phyloP scores from a whole-genome alignment of 202 grass and related monocot species.

The Zizania palustris region DNA sequence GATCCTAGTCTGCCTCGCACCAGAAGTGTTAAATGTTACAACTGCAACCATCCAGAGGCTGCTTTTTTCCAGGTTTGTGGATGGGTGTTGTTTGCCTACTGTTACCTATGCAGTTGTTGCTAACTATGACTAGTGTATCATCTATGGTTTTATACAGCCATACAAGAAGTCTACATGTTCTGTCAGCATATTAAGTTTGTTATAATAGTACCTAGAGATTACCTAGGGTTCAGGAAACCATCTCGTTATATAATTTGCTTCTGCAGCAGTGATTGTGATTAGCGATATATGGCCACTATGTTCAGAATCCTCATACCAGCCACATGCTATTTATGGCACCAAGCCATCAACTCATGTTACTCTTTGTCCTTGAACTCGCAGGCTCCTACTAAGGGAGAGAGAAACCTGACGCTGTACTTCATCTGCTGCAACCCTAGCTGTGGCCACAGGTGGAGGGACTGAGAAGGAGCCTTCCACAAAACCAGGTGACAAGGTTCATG shows the following conservation, averaged over 20 bases:
- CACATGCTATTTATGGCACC: neutral
- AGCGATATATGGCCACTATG: neutral
- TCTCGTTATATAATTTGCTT: neutral
- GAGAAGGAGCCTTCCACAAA: conserved; percentile 15
- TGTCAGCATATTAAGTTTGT: neutral
- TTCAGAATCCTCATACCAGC: neutral
- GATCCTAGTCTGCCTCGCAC: conserved; percentile 78
- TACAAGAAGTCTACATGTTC: neutral
- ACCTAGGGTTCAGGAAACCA: neutral
- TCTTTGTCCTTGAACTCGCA: conserved; percentile 29
- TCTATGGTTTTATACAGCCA: neutral
- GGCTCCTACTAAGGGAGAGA: conserved; percentile 60
- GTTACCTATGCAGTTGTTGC: neutral
- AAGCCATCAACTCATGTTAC: neutral
- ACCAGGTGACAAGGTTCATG: neutral
- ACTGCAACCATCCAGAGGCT: conserved; percentile 72
- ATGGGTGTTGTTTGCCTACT: neutral
- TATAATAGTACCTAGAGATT: neutral
- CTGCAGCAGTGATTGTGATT: neutral
- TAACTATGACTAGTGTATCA: neutral
- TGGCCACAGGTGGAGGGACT: conserved; percentile 90
- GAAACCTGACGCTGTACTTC: conserved; percentile 75
- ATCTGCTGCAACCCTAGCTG: conserved; percentile 91
- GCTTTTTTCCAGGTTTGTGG: conserved; percentile 72
- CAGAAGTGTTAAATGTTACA: conserved; percentile 71